Conservation (phyloP, 202 grass and related monocot genomes). For the Setaria viridis region DNA sequence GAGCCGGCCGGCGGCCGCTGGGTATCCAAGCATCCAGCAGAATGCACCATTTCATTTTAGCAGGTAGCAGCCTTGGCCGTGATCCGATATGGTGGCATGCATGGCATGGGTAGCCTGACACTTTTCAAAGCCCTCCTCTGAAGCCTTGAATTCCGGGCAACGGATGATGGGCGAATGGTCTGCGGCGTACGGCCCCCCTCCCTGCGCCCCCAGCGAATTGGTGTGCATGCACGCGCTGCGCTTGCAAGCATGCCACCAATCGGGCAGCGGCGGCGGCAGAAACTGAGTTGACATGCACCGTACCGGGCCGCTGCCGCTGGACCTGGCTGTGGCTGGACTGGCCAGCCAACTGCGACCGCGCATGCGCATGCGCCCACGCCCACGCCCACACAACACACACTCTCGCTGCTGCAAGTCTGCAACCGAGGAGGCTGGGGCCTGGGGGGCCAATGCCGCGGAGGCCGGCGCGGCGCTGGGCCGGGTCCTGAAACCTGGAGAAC, state of each 20-base stretch:
- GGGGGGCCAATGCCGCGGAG: neutral
- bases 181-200: neutral
- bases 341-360: neutral
- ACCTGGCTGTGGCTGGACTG: neutral
- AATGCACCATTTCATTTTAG: neutral
- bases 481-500: neutral
- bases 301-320: neutral
- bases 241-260: neutral
- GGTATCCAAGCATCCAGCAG: neutral
- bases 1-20: neutral
- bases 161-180: neutral
- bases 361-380: neutral
- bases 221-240: conserved; percentile 9
- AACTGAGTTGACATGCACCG: neutral
- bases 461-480: neutral
- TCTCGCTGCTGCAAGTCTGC: too few species aligned
- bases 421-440: too few species aligned
- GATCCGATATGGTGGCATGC: neutral
- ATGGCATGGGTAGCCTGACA: neutral
- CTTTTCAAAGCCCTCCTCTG: neutral
- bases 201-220: neutral
- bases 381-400: neutral
- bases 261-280: neutral
- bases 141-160: conserved; percentile 1
- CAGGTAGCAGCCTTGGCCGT: neutral